Evolutionary conservation across 305 asterid genomes (phyloP).

Genomic region (Solanum hybrid): DNA sequence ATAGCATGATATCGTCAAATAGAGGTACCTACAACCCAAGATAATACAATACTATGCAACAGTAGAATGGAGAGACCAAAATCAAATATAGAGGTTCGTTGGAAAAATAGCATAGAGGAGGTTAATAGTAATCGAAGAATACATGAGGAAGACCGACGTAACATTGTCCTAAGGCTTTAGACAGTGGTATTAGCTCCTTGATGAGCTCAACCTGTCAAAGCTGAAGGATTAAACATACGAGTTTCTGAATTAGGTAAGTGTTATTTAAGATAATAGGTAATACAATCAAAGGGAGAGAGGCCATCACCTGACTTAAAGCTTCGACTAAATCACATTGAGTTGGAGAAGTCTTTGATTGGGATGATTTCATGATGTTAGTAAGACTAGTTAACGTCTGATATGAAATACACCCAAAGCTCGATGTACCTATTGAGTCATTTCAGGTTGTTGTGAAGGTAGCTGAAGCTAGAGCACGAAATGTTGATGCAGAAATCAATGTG

Average conservation of each 20-base stretch:
- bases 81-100: neutral
- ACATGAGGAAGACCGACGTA: neutral
- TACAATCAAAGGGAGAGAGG: neutral
- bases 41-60: too few relatives aligned
- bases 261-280: neutral
- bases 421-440: neutral
- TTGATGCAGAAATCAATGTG: neutral
- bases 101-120: neutral
- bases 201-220: neutral
- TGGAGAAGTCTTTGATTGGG: neutral
- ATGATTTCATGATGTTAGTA: neutral
- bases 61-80: neutral
- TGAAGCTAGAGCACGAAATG: neutral
- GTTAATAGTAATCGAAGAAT: neutral
- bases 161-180: neutral
- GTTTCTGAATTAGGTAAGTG: neutral
- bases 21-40: neutral
- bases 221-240: neutral
- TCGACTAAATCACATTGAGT: neutral
- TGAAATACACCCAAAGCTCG: neutral
- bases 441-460: neutral
- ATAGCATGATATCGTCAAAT: neutral
- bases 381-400: neutral
- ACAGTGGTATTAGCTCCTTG: neutral
- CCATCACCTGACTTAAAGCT: neutral